Conservation (phyloP, 2,329 filamentous ascomycete genomes). For the Didymella sp. region DNA sequence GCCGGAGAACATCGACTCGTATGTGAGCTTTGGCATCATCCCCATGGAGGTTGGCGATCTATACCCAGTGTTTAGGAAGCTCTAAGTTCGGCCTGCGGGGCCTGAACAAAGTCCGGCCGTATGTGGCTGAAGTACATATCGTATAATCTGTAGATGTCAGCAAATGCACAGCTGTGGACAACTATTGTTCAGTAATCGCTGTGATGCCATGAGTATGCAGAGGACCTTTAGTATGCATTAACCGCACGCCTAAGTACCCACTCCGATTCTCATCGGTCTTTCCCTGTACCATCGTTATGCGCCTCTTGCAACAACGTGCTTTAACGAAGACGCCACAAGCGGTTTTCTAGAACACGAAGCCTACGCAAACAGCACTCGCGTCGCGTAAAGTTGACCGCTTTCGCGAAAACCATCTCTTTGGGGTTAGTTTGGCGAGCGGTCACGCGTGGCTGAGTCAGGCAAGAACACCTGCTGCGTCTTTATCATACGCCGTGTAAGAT, state of each 20-base stretch:
- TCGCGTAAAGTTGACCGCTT: slow-evolving; percentile 18
- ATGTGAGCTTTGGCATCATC: slow-evolving; percentile 48
- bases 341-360: slow-evolving; percentile 12
- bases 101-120: not conserved
- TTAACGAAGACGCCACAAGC: slow-evolving; percentile 15
- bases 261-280: not conserved
- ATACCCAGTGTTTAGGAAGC: slow-evolving; percentile 44
- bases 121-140: not conserved
- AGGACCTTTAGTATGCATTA: not conserved
- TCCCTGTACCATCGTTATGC: not conserved
- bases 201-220: slow-evolving; percentile 1
- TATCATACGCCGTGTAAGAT: slow-evolving; percentile 14
- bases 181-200: slow-evolving; percentile 4
- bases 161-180: not conserved
- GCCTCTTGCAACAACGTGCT: not conserved
- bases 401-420: slow-evolving; percentile 19
- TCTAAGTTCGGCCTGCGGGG: slow-evolving; percentile 14
- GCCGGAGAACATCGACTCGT: slow-evolving; percentile 49
- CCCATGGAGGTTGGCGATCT: slow-evolving; percentile 46
- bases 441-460: slow-evolving; percentile 20
- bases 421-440: slow-evolving; percentile 19
- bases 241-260: not conserved
- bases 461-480: slow-evolving; percentile 12
- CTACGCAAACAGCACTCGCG: slow-evolving; percentile 5
- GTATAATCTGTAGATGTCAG: not conserved